Evolutionary conservation across 306 rosid species (phyloP), one percentile per base, ranked within the genome.

Genomic region (Trifolium subterraneum): DNA sequence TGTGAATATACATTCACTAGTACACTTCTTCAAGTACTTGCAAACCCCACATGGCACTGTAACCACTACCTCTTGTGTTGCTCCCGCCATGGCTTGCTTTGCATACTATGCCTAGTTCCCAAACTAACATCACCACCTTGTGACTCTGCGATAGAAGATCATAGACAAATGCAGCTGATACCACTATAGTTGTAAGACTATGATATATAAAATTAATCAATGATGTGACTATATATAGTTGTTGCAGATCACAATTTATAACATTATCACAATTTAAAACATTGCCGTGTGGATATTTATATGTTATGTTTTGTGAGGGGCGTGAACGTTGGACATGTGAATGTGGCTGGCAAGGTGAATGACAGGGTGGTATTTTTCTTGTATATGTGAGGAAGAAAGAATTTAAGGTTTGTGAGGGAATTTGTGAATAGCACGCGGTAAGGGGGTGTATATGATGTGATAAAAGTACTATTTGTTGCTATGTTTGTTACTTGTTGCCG

Each of bases 341-440:
- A 22, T 22, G 25, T 22, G 35, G 60, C 29, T 41, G 47, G 15
- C 47, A 10, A 41, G 14, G 47, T 41, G 14, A 41, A 41, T 41
- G 45, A 41, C 10, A 12, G 10, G 45, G 45, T 41, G 13, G 2
- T 12, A 41, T 41, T 41, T 41, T 41, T 39, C 13, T 41, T 41
- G 70, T 35, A 36, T 79, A 18, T 81, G 79, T 52, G 74, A 54
- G 29, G 80, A 78, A 81, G 71, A 72, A 78, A 87, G 74, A 82
- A 86, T 79, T 86, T 12, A 79, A 68, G 85, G 90, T 85, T 82
- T 87, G 96, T 78, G 76, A 82, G 71, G 77, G 50, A 8, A 19
- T 31, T 86, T 69, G 77, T 69, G 77, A 42, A 11, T 55, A 33
- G 80, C 87, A 83, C 84, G 85, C 74, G 90, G 88, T 76, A 64